Conservation (phyloP, 1,139 yeast species). For the Suhomyces atakaporum region DNA sequence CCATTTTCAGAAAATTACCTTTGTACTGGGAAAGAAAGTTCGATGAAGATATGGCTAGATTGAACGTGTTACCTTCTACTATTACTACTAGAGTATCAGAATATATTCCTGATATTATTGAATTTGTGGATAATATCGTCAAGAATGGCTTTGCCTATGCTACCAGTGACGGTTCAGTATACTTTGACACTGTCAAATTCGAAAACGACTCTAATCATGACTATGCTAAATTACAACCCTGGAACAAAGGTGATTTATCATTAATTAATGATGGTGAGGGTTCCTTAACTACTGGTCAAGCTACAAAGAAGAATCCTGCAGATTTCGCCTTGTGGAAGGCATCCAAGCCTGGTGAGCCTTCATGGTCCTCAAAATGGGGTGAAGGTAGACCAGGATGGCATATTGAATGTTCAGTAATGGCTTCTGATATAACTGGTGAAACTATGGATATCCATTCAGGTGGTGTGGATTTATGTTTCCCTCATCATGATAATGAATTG, state of each 20-base stretch:
- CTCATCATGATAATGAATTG: constrained; percentile 98
- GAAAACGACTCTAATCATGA: constrained; percentile 72
- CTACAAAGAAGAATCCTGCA: constrained; percentile 65
- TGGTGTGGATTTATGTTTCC: constrained; percentile 96
- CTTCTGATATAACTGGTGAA: constrained; percentile 80
- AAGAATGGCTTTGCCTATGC: constrained; percentile 81
- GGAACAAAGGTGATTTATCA: constrained; percentile 90
- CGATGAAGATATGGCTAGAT: constrained; percentile 79
- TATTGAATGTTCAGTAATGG: constrained; percentile 99
- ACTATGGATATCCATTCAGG: constrained; percentile 95
- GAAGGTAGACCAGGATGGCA: constrained; percentile 99
- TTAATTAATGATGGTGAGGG: constrained; percentile 97
- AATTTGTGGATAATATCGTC: constrained; percentile 73
- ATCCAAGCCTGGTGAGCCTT: constrained; percentile 96
- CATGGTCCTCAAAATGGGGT: constrained; percentile 97
- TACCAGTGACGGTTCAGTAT: constrained; percentile 87
- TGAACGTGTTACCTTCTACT: constrained; percentile 83
- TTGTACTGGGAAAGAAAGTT: constrained; percentile 87
- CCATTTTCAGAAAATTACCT: constrained; percentile 77
- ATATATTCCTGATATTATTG: constrained; percentile 88
- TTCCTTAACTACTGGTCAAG: constrained; percentile 58
- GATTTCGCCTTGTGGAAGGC: constrained; percentile 98
- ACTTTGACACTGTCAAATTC: constrained; percentile 84
- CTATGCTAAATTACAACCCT: constrained; percentile 96
- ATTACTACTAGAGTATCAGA: constrained; percentile 96